These are phyloP conservation scores for Populus nigra DNA, from an alignment of 345 rosid genomes.

Conservation along the genomic window DNA sequence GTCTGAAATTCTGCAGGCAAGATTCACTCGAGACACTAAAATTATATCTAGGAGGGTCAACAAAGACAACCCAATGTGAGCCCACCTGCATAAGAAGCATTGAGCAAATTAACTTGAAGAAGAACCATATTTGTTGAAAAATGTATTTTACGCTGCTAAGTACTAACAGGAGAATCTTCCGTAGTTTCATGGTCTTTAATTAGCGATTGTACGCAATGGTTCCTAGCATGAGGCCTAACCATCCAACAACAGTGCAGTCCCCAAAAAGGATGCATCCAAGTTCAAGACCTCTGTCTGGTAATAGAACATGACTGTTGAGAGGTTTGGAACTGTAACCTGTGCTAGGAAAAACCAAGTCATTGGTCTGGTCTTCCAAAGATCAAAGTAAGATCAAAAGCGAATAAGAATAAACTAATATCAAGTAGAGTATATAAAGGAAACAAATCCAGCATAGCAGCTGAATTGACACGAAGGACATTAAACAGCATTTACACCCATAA, in stretches of 20 bases:
- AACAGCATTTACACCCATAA: background rate
- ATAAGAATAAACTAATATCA: slow-evolving; percentile 6
- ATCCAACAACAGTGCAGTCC: slow-evolving; percentile 83
- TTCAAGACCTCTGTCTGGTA: slow-evolving; percentile 89
- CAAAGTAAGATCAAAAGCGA: slow-evolving; percentile 20
- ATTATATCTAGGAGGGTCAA: slow-evolving; percentile 64
- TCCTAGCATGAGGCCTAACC: slow-evolving; percentile 93
- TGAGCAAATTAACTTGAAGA: slow-evolving; percentile 5
- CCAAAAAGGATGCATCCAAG: slow-evolving; percentile 82
- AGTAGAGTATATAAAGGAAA: background rate
- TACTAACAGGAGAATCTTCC: slow-evolving; percentile 73
- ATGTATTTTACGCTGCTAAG: background rate
- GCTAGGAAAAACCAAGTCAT: slow-evolving; percentile 98
- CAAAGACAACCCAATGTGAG: slow-evolving; percentile 69
- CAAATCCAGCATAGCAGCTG: background rate
- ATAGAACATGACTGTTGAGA: slow-evolving; percentile 91
- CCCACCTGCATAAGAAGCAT: slow-evolving; percentile 52
- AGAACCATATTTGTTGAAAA: background rate
- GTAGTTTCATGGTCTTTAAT: slow-evolving; percentile 71
- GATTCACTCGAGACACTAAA: slow-evolving; percentile 60
- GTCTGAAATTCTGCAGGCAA: slow-evolving; percentile 67
- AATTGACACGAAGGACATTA: background rate
- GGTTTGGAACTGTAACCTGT: slow-evolving; percentile 79
- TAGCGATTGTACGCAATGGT: slow-evolving; percentile 68
- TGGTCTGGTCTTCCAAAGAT: slow-evolving; percentile 53